These are phyloP conservation scores for Fusarium sp. DNA, from an alignment of 2,329 filamentous ascomycete genomes.

Conservation along the genomic window DNA sequence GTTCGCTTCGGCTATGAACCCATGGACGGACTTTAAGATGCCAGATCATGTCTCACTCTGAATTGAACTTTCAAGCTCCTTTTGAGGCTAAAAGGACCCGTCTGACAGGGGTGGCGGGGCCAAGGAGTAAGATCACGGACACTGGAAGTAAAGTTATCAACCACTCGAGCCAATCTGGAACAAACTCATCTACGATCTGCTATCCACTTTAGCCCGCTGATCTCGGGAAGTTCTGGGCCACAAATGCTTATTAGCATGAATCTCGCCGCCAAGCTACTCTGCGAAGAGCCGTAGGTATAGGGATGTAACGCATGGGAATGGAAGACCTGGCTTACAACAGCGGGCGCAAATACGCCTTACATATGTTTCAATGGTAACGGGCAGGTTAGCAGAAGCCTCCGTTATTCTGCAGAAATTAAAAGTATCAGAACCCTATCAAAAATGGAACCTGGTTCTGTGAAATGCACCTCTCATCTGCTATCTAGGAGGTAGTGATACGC, in stretches of 20 bases:
- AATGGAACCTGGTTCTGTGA: neutral
- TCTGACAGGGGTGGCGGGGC: conserved; percentile 37
- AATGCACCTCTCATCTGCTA: neutral
- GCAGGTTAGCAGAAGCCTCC: neutral
- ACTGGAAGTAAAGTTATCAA: conserved; percentile 14
- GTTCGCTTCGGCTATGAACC: neutral
- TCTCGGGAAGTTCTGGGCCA: conserved; percentile 34
- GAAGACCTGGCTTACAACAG: neutral
- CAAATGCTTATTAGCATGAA: conserved; percentile 11
- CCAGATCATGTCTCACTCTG: neutral
- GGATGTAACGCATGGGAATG: neutral
- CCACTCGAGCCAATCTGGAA: conserved; percentile 34
- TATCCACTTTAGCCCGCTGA: conserved; percentile 32
- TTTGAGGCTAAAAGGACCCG: neutral
- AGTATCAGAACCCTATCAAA: neutral
- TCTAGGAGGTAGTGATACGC: neutral
- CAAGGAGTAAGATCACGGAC: neutral
- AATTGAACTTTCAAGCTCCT: neutral
- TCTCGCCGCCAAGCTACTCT: neutral
- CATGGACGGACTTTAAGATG: neutral
- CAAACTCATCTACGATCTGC: conserved; percentile 7
- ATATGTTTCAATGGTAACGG: neutral
- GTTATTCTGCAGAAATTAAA: neutral
- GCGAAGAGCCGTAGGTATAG: neutral
- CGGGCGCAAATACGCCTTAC: conserved; percentile 2